Evolutionary conservation across 1,139 yeast genomes (phyloP).

Genomic region (Chernovozyma aurita): DNA sequence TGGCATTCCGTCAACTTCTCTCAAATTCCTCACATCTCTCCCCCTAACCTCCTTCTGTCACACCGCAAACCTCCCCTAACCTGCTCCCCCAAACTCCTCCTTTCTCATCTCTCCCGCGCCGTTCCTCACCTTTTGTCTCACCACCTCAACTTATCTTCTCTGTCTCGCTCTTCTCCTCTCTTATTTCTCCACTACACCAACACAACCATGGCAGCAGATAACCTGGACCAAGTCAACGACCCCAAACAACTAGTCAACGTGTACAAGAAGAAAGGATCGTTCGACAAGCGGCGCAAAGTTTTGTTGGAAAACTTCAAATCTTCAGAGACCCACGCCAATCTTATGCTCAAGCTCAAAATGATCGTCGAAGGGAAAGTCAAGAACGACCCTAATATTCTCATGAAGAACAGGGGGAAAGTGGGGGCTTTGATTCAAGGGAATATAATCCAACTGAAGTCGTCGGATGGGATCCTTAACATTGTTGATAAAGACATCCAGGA

Average conservation of each 20-base stretch:
- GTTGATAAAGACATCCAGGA: constrained; percentile 47
- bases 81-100: too few relatives aligned
- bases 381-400: constrained; percentile 45
- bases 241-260: constrained; percentile 36
- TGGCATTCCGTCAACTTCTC: too few relatives aligned
- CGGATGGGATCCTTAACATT: constrained; percentile 25
- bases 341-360: constrained; percentile 37
- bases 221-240: neutral
- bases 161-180: too few relatives aligned
- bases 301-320: constrained; percentile 42
- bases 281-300: constrained; percentile 42
- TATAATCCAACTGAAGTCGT: constrained; percentile 18
- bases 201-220: neutral
- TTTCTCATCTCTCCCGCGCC: too few relatives aligned
- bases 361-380: constrained; percentile 45
- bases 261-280: constrained; percentile 49
- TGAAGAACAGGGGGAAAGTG: constrained; percentile 48
- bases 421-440: constrained; percentile 53
- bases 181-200: too few relatives aligned
- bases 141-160: too few relatives aligned
- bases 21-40: too few relatives aligned
- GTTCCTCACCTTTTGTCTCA: too few relatives aligned
- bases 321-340: constrained; percentile 40
- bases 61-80: too few relatives aligned
- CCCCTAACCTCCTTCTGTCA: too few relatives aligned